These are phyloP conservation scores for Phyllosticta ampelicida DNA, from an alignment of 2,329 filamentous ascomycete species.

Conservation along the genomic window DNA sequence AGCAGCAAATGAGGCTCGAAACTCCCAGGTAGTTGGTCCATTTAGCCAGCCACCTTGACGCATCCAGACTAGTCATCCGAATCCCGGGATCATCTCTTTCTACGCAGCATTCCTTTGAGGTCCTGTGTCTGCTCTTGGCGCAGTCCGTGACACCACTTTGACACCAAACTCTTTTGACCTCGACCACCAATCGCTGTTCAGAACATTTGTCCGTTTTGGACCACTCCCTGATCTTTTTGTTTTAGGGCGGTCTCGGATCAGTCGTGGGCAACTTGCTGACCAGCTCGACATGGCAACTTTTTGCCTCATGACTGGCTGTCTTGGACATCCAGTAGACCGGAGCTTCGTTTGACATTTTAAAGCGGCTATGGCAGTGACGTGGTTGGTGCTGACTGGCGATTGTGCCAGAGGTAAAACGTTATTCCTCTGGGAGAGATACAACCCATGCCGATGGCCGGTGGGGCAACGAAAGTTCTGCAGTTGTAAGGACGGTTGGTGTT, in stretches of 20 bases:
- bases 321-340: neutral
- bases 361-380: neutral
- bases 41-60: neutral
- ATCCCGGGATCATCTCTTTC: neutral
- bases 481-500: neutral
- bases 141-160: neutral
- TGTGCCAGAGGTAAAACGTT: neutral
- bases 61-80: neutral
- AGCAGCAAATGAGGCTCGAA: neutral
- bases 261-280: neutral
- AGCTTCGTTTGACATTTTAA: neutral
- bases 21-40: neutral
- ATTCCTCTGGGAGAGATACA: neutral
- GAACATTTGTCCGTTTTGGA: neutral
- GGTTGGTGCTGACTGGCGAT: neutral
- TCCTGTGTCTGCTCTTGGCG: neutral
- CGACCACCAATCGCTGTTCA: neutral
- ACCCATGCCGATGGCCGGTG: neutral
- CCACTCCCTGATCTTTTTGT: neutral
- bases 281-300: neutral
- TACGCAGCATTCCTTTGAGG: neutral
- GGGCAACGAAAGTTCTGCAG: neutral
- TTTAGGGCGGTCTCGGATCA: neutral
- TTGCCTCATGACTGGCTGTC: neutral
- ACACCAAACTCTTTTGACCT: neutral